Base-by-base conservation (phyloP, 495 filamentous ascomycete genomes). In the Pseudevernia furfuracea region DNA sequence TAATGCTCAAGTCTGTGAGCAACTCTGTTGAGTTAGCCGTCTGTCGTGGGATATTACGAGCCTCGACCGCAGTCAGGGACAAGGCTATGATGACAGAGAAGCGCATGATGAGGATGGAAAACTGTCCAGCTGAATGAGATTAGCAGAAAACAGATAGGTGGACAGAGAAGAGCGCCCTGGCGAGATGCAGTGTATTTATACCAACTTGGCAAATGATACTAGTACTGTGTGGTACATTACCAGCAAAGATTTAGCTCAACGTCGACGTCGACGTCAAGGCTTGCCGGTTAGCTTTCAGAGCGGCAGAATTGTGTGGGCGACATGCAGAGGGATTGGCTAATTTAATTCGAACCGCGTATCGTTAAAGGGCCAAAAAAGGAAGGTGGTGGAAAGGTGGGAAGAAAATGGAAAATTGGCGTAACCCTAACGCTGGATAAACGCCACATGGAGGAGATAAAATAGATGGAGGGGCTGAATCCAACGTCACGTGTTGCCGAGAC, bases 1-100 rank as follows among this genome's bases (percentile, higher is more conserved):
- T 71, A 25, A 63, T 56, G 56, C 30, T 66, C 28, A 74, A 62
- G 53, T 74, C 72, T 62, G 71, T 65, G 2, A 65, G 58, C 5
- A 65, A 58, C 23, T 28, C 36, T 19, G 63, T 46, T 10, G 63
- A 53, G 34, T 37, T n/a, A 19, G 52, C 14, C 17, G 41, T 57
- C 34, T 53, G 56, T 36, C 57, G 56, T 34, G 34, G 62, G 23
- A 53, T 21, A 6, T 30, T 56, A 2, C 23, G 48, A 9, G 48
- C 60, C 36, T 62, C n/a, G 23, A 32, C 60, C 21, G 25, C 37
- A 1, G 36, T 17, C 14, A 55, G 14, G 15, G 9, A 23, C 3
- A 44, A 10, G 30, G 25, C 4, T 6, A 21, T 37, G 37, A n/a
- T n/a, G 34, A 37, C 1, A 17, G 46, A 17, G 21, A 32, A 34